phyloP scores from a whole-genome alignment of 2,329 filamentous ascomycete species.

The Leptographium procerum region DNA sequence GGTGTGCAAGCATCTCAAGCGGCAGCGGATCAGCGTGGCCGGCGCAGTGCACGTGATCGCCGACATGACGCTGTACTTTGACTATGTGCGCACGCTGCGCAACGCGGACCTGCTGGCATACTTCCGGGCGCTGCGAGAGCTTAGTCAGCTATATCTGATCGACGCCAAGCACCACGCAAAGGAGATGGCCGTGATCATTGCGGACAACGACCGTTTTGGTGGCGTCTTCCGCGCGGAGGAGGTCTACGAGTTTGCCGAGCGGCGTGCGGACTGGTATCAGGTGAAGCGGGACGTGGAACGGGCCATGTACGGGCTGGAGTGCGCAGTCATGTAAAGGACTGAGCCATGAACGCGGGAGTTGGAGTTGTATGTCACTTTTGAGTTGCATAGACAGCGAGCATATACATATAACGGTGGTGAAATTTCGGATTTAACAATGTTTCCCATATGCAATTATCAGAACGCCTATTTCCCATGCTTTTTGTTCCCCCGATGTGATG shows the following conservation, averaged over 20 bases:
- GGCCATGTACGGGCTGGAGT: conserved; percentile 95
- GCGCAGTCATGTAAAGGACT: conserved; percentile 60
- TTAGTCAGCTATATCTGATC: conserved; percentile 92
- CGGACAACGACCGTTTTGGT: conserved; percentile 78
- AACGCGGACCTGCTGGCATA: conserved; percentile 81
- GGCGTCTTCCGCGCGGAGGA: conserved; percentile 93
- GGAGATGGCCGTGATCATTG: conserved; percentile 90
- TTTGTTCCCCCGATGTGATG: too few relatives aligned
- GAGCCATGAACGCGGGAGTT: background rate
- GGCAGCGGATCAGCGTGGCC: conserved; percentile 80
- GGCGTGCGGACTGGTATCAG: conserved; percentile 88
- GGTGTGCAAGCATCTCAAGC: conserved; percentile 94
- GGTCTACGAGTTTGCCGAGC: conserved; percentile 92
- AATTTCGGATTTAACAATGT: background rate
- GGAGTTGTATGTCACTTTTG: too few relatives aligned
- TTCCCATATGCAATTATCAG: too few relatives aligned
- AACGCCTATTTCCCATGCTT: too few relatives aligned
- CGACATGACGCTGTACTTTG: conserved; percentile 89
- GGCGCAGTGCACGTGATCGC: conserved; percentile 89
- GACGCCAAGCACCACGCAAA: conserved; percentile 79
- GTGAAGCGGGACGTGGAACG: conserved; percentile 83
- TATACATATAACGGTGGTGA: background rate
- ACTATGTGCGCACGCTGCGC: conserved; percentile 68
- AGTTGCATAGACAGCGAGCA: background rate
- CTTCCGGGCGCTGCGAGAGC: conserved; percentile 81